phyloP scores from a whole-genome alignment of 1,284 basidiomycete genomes.

The Ceratobasidium sp. region DNA sequence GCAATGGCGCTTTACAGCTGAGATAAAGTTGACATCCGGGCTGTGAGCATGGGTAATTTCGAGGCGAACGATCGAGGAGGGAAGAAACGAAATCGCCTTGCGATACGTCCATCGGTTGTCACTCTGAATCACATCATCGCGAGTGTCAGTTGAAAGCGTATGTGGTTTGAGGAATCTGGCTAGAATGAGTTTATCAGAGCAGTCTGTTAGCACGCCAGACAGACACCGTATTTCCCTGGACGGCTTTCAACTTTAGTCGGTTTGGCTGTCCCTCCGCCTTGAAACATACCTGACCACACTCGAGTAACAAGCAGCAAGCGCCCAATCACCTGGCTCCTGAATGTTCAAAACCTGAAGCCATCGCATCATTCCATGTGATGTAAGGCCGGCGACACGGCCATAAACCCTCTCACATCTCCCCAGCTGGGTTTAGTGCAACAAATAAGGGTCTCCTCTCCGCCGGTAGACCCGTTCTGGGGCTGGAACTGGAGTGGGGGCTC shows the following conservation, averaged over 20 bases:
- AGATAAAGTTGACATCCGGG: constrained; percentile 25
- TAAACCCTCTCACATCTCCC: constrained; percentile 5
- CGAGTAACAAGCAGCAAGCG: background rate
- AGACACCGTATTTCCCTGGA: constrained; percentile 23
- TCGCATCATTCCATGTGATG: constrained; percentile 23
- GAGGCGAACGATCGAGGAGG: constrained; percentile 14
- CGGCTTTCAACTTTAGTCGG: background rate
- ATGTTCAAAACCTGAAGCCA: constrained; percentile 18
- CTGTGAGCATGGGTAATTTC: constrained; percentile 19
- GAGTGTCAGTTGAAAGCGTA: constrained; percentile 13
- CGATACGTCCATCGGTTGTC: constrained; percentile 15
- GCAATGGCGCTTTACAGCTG: constrained; percentile 17
- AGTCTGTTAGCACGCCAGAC: background rate
- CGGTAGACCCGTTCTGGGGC: background rate
- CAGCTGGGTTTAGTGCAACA: background rate
- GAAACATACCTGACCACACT: constrained; percentile 2
- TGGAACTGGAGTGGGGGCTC: background rate
- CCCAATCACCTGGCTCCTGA: background rate
- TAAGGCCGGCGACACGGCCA: background rate
- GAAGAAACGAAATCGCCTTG: constrained; percentile 6
- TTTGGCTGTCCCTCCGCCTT: background rate
- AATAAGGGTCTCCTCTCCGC: background rate
- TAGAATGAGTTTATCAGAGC: background rate
- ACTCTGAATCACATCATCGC: background rate
- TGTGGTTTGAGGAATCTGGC: background rate